Conservation (phyloP, 805 yeast genomes). For the Candida nemodendra region DNA sequence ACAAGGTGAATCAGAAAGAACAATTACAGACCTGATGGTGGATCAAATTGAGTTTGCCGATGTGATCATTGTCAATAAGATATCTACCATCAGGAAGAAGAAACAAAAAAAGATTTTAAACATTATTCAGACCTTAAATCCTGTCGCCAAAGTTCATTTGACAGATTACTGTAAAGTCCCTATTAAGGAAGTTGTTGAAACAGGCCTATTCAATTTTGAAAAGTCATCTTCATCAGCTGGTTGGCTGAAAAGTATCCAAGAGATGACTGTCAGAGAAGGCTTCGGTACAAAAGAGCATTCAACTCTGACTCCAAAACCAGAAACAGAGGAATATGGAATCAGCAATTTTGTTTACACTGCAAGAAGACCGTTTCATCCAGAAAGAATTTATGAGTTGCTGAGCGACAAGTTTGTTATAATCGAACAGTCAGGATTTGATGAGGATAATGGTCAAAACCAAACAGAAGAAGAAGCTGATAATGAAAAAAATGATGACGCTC, state of each 20-base stretch:
- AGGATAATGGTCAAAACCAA: constrained; percentile 19
- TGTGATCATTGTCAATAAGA: constrained; percentile 43
- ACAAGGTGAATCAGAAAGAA: constrained; percentile 41
- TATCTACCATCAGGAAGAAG: constrained; percentile 29
- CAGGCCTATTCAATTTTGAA: constrained; percentile 39
- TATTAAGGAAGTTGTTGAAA: constrained; percentile 35
- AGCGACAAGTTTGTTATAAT: constrained; percentile 36
- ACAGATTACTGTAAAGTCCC: constrained; percentile 40
- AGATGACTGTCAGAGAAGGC: constrained; percentile 37
- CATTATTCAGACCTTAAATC: constrained; percentile 39
- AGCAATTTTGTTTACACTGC: constrained; percentile 42
- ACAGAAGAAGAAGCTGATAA: constrained; percentile 4
- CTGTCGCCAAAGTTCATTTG: constrained; percentile 38
- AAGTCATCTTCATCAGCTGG: constrained; percentile 44
- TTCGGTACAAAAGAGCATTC: constrained; percentile 22
- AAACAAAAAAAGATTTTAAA: constrained; percentile 30
- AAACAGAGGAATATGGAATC: constrained; percentile 47
- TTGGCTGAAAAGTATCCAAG: constrained; percentile 43
- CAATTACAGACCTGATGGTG: constrained; percentile 44
- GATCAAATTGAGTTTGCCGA: constrained; percentile 49
- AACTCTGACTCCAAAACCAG: constrained; percentile 41
- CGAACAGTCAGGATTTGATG: constrained; percentile 23
- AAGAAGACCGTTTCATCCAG: constrained; percentile 46
- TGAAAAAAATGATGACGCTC: background rate
- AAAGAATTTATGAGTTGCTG: constrained; percentile 36